phyloP scores from a whole-genome alignment of 2,329 filamentous ascomycete genomes.

The Colletotrichum incanum region DNA sequence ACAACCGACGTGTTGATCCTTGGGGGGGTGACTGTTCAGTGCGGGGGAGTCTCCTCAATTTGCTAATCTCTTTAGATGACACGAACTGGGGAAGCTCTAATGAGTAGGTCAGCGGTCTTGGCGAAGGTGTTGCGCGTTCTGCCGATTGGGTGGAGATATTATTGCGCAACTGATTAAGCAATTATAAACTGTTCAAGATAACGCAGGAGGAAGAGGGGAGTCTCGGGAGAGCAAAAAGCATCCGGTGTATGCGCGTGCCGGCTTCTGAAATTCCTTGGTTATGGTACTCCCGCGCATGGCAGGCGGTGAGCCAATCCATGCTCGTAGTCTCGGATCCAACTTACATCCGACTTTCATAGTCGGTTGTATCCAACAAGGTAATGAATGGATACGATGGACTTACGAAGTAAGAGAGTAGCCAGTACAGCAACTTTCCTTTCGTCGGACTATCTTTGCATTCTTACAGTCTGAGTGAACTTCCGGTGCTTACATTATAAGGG shows the following conservation, averaged over 20 bases:
- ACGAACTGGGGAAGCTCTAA: slow-evolving; percentile 21
- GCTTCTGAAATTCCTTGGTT: neutral
- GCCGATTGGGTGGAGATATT: slow-evolving; percentile 40
- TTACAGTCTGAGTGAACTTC: neutral
- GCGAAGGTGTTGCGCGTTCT: slow-evolving; percentile 8
- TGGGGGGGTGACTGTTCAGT: neutral
- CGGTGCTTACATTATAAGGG: neutral
- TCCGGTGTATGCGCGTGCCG: neutral
- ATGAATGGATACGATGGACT: neutral
- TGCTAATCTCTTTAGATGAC: slow-evolving; percentile 11
- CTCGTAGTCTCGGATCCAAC: neutral
- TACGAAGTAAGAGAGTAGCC: neutral
- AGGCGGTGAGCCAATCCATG: neutral
- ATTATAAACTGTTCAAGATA: slow-evolving; percentile 25
- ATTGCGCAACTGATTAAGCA: slow-evolving; percentile 26
- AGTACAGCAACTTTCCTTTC: neutral
- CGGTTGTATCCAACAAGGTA: neutral
- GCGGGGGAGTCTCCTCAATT: slow-evolving; percentile 11
- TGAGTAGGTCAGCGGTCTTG: slow-evolving; percentile 1
- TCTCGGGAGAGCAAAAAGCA: neutral
- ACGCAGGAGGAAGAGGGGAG: neutral
- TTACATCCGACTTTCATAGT: neutral
- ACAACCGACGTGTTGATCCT: slow-evolving; percentile 11
- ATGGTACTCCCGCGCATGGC: neutral
- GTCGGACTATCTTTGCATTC: neutral